Evolutionary conservation across 2,329 filamentous ascomycete genomes (phyloP).

Genomic region (Diaporthe sp.): DNA sequence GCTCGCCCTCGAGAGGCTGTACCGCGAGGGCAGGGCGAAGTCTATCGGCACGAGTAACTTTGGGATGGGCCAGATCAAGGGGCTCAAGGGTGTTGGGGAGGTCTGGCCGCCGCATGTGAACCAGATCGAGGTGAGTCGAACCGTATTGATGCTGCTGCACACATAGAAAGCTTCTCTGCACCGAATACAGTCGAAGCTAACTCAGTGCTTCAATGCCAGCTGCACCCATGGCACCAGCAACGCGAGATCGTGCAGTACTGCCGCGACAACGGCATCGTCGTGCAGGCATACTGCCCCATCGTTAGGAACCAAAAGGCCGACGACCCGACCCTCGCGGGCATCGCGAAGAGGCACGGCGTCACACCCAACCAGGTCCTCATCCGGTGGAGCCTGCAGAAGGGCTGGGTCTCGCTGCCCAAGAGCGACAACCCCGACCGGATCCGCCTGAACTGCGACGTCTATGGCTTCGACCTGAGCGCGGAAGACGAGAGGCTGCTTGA

Average conservation of each 20-base stretch:
- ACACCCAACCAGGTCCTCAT: slow-evolving; percentile 70
- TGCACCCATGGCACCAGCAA: slow-evolving; percentile 79
- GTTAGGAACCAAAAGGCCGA: slow-evolving; percentile 54
- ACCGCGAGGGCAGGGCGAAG: slow-evolving; percentile 34
- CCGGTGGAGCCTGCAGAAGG: slow-evolving; percentile 68
- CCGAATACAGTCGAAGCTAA: background rate
- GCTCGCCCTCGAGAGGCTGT: slow-evolving; percentile 29
- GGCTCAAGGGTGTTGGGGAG: slow-evolving; percentile 18
- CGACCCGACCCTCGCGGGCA: slow-evolving; percentile 65
- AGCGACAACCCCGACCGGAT: slow-evolving; percentile 71
- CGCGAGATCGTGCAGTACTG: slow-evolving; percentile 62
- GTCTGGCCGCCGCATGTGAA: slow-evolving; percentile 37
- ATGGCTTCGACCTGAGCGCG: slow-evolving; percentile 68
- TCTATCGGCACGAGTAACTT: slow-evolving; percentile 36
- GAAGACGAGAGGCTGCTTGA: slow-evolving; percentile 61
- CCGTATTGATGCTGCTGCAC: background rate
- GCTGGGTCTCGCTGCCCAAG: slow-evolving; percentile 74
- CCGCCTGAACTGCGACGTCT: slow-evolving; percentile 72
- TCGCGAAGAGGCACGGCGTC: slow-evolving; percentile 67
- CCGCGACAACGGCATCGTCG: slow-evolving; percentile 80
- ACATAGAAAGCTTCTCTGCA: background rate
- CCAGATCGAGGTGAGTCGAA: slow-evolving; percentile 37
- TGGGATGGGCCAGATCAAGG: slow-evolving; percentile 32
- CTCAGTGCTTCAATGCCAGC: slow-evolving; percentile 55
- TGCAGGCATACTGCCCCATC: slow-evolving; percentile 57